A percentile compares a stretch with the other conserved stretches of the same genome.
Evolutionary conservation across 2,329 filamentous ascomycete species (phyloP).

Genomic region (Fusarium tuaranense): DNA sequence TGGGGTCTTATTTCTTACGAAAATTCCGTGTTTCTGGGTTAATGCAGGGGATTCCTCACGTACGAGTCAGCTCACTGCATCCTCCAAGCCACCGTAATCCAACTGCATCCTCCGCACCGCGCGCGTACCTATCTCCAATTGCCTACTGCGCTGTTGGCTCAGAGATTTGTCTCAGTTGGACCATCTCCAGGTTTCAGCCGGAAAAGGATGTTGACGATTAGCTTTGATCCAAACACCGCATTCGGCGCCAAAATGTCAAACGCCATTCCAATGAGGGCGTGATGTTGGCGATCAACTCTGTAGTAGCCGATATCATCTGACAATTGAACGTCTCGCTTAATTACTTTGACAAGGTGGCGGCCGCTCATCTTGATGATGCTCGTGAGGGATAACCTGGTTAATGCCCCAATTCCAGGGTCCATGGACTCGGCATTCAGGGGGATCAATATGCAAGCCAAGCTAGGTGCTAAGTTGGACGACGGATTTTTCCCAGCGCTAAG

Average conservation of each 20-base stretch:
- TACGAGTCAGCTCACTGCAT: neutral
- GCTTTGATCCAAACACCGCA: neutral
- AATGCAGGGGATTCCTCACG: neutral
- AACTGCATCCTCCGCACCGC: neutral
- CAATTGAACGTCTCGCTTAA: neutral
- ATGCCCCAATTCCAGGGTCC: neutral
- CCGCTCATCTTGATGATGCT: neutral
- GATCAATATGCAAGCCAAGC: neutral
- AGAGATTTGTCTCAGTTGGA: neutral
- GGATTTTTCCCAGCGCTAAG: neutral
- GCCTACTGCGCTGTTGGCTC: neutral
- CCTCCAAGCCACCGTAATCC: neutral
- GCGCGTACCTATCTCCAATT: neutral
- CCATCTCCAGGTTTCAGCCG: neutral
- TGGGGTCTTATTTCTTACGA: neutral
- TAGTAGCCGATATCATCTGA: neutral
- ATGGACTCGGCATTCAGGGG: neutral
- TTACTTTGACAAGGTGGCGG: neutral
- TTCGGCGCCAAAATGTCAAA: neutral
- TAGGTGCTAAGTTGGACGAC: neutral
- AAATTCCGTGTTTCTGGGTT: neutral
- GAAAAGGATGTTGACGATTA: neutral
- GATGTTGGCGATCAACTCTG: neutral
- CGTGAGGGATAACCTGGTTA: neutral
- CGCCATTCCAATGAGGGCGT: neutral